Conservation (phyloP, 331 rosid species). For the Malus hybrid region DNA sequence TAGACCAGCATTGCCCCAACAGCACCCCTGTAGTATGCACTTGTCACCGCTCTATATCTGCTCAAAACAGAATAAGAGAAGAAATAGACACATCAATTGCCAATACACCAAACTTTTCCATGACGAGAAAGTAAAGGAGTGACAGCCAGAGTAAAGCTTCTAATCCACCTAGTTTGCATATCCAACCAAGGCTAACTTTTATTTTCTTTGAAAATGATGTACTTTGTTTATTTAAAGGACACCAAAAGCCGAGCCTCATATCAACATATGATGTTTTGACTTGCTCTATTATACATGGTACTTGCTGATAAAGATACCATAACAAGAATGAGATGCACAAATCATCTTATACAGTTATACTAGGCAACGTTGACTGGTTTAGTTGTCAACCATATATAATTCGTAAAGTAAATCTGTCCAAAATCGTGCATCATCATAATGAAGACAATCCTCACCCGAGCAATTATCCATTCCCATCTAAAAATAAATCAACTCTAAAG, state of each 20-base stretch:
- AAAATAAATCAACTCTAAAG: background rate
- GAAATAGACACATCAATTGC: background rate
- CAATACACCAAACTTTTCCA: background rate
- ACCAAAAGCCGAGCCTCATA: background rate
- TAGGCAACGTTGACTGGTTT: background rate
- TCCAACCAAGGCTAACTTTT: background rate
- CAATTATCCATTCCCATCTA: background rate
- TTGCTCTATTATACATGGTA: too few species aligned
- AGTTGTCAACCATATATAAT: background rate
- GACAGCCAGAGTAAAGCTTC: background rate
- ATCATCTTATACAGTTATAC: background rate
- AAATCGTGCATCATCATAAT: background rate
- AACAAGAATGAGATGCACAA: background rate
- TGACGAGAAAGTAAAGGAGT: background rate
- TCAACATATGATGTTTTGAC: background rate
- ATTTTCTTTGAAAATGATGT: background rate
- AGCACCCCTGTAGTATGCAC: constrained; percentile 96
- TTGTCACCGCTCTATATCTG: constrained; percentile 94
- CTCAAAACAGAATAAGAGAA: background rate
- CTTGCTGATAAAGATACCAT: background rate
- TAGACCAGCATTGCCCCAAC: constrained; percentile 96
- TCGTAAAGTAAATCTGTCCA: background rate
- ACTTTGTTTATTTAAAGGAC: background rate
- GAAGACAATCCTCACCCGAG: background rate
- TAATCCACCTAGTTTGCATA: background rate